phyloP scores from a whole-genome alignment of 805 yeast species.

The Kluyveromyces wickerhamii region DNA sequence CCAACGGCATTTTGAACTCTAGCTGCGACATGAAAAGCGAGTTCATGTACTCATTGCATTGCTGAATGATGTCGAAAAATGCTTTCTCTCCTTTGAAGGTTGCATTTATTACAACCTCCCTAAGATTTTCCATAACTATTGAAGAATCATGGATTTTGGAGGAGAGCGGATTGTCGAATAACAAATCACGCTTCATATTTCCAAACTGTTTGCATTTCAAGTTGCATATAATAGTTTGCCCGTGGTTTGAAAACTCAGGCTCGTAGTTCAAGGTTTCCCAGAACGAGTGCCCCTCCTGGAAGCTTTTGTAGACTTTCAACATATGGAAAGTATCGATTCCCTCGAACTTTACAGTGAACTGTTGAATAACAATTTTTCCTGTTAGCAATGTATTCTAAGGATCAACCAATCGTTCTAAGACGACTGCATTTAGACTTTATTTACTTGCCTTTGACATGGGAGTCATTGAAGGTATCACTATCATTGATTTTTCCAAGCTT shows the following conservation, averaged over 20 bases:
- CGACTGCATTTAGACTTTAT: neutral
- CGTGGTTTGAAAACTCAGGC: neutral
- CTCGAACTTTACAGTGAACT: neutral
- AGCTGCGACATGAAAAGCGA: constrained; percentile 27
- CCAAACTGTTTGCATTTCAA: constrained; percentile 7
- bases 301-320: constrained; percentile 1
- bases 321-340: neutral
- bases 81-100: neutral
- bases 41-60: constrained; percentile 20
- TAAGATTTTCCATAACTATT: constrained; percentile 2
- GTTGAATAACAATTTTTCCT: neutral
- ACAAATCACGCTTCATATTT: constrained; percentile 7
- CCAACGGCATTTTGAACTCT: constrained; percentile 30
- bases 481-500: constrained; percentile 1
- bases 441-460: constrained; percentile 1
- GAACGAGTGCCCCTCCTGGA: constrained; percentile 3
- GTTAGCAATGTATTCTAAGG: too few relatives aligned
- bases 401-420: too few relatives aligned
- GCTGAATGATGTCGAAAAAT: constrained; percentile 7
- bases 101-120: constrained; percentile 3
- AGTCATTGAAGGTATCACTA: constrained; percentile 2
- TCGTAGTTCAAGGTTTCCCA: constrained; percentile 8
- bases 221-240: neutral
- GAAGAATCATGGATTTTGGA: constrained; percentile 5
- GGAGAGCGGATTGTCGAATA: constrained; percentile 10